Percentiles rank a stretch among this genome's conserved stretches.
Evolutionary conservation across 2,329 filamentous ascomycete species (phyloP).

Genomic region (Thielaviopsis cerberus): DNA sequence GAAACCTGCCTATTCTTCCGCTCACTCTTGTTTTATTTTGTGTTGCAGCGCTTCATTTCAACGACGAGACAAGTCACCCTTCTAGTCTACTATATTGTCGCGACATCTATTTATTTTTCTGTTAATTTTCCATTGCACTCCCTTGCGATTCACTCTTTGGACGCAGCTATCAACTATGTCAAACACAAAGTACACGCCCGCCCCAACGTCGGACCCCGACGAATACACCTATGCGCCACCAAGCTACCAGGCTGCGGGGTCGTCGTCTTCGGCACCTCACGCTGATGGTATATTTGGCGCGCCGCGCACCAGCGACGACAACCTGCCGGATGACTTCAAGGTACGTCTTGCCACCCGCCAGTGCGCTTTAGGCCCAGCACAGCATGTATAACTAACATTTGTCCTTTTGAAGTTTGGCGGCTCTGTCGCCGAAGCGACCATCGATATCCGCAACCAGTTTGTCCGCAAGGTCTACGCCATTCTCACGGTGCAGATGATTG

Average conservation of each 20-base stretch:
- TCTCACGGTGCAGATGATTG: slow-evolving; percentile 80
- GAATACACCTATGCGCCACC: slow-evolving; percentile 69
- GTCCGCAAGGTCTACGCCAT: slow-evolving; percentile 96
- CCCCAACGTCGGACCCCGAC: slow-evolving; percentile 72
- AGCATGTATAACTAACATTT: neutral
- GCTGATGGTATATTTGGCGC: slow-evolving; percentile 38
- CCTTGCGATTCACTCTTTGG: too few relatives aligned
- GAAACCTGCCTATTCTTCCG: neutral
- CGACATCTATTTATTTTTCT: neutral
- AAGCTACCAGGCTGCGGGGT: slow-evolving; percentile 42
- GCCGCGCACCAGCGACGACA: slow-evolving; percentile 67
- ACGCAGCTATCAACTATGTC: slow-evolving; percentile 32
- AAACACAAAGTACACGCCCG: slow-evolving; percentile 65
- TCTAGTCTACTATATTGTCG: too few relatives aligned
- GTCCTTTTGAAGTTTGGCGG: slow-evolving; percentile 53
- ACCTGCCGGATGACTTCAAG: slow-evolving; percentile 95
- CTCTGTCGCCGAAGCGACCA: slow-evolving; percentile 76
- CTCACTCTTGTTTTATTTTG: neutral
- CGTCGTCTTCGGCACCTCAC: slow-evolving; percentile 36
- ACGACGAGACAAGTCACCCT: too few relatives aligned
- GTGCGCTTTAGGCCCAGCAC: neutral
- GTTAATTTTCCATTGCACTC: too few relatives aligned
- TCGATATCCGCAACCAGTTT: slow-evolving; percentile 94
- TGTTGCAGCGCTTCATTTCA: neutral
- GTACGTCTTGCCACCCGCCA: slow-evolving; percentile 23